These are phyloP conservation scores for Phytophthora citrophthora DNA, from an alignment of 352 stramenopile species.

Conservation along the genomic window DNA sequence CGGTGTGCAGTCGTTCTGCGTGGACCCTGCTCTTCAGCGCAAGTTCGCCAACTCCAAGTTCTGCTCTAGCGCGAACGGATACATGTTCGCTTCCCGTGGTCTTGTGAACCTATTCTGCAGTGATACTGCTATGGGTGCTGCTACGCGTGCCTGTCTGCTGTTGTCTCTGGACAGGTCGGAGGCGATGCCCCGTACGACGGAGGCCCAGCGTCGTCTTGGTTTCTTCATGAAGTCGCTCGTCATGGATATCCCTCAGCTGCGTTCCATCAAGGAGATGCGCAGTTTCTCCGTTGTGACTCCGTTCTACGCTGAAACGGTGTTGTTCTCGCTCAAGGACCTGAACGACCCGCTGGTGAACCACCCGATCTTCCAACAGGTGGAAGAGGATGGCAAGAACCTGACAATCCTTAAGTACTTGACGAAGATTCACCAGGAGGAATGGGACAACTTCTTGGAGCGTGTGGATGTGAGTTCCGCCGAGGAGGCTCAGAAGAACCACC, in stretches of 20 bases:
- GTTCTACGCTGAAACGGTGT: constrained; percentile 83
- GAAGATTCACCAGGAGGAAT: constrained; percentile 86
- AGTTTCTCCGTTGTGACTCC: constrained; percentile 88
- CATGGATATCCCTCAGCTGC: constrained; percentile 85
- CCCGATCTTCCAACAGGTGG: constrained; percentile 85
- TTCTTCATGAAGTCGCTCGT: constrained; percentile 90
- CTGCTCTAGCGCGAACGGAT: constrained; percentile 66
- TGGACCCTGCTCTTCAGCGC: constrained; percentile 61
- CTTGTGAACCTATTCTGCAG: constrained; percentile 78
- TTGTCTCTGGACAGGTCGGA: constrained; percentile 71
- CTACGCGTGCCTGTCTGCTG: constrained; percentile 68
- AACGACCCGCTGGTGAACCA: constrained; percentile 87
- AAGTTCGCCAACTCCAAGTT: constrained; percentile 87
- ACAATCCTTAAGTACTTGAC: constrained; percentile 89
- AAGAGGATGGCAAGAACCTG: constrained; percentile 85
- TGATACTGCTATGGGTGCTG: constrained; percentile 76
- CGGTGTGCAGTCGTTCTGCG: constrained; percentile 69
- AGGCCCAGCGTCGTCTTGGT: constrained; percentile 77
- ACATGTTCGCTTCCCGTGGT: constrained; percentile 69
- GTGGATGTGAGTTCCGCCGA: constrained; percentile 78
- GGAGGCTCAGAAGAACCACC: constrained; percentile 74
- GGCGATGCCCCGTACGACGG: constrained; percentile 65
- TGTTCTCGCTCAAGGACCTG: constrained; percentile 81
- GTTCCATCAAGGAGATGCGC: constrained; percentile 84
- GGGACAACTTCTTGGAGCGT: constrained; percentile 87